Percentiles rank a stretch among this genome's conserved stretches.
Conservation (phyloP, 139 green algal species). For the Micractinium sp. region DNA sequence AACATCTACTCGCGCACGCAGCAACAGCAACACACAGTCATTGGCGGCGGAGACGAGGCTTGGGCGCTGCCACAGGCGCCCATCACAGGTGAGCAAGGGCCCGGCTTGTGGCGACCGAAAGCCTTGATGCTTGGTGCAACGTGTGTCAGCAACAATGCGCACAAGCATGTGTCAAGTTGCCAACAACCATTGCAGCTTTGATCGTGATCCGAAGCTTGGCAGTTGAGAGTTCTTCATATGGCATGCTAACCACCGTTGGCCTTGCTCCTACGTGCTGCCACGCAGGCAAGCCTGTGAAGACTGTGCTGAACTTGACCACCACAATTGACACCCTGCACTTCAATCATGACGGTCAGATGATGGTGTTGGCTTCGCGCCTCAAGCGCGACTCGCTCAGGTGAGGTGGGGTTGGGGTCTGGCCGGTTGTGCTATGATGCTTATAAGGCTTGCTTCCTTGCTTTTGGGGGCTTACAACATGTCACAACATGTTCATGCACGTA, state of each 20-base stretch:
- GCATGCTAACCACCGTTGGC: background rate
- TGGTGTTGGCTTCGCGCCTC: slow-evolving; percentile 84
- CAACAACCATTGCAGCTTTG: background rate
- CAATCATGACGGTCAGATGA: slow-evolving; percentile 80
- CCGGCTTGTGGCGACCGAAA: too few species aligned
- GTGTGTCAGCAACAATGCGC: too few species aligned
- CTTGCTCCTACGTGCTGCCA: background rate
- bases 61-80: slow-evolving; percentile 9
- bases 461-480: too few species aligned
- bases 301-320: slow-evolving; percentile 91
- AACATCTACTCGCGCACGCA: slow-evolving; percentile 83
- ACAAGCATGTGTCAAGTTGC: too few species aligned
- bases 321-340: slow-evolving; percentile 84
- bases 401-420: background rate
- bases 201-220: background rate
- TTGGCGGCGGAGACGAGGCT: background rate
- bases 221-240: background rate
- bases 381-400: slow-evolving; percentile 83
- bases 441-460: too few species aligned
- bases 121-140: too few species aligned
- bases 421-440: background rate
- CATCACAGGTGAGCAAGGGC: background rate
- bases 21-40: background rate
- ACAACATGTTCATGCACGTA: too few species aligned
- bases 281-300: slow-evolving; percentile 51